Evolutionary conservation across 2,329 filamentous ascomycete species (phyloP), one percentile per base, ranked within the genome.

Genomic region (Diplodia scrobiculata): DNA sequence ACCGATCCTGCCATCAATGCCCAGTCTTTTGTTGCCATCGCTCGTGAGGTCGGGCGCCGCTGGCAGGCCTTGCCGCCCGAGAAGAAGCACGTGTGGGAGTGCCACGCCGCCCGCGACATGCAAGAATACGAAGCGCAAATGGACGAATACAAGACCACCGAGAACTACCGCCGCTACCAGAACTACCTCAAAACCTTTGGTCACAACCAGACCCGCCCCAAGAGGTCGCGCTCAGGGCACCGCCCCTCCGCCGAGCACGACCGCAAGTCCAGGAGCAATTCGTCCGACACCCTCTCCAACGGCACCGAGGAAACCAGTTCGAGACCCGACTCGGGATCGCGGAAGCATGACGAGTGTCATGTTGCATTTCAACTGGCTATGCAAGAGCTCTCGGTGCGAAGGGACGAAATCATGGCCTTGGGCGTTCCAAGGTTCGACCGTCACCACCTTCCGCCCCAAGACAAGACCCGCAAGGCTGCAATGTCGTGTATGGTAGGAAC

Each of bases 91-190:
- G 67, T 72, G 0, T 78, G 76, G 76, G 77, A 79, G 54, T 73
- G 73, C 65, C 72, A 76, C 45, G 76, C 77, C 6, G 76, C 77
- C 14, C 71, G 72, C 27, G 73, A 75, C 32, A 74, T 77, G 73
- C 75, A 78, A 58, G 75, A 76, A 66, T 78, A 74, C 21, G 76
- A 78, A 63, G 70, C 71, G 4, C 73, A 75, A 41, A 77, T 79
- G 75, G 77, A 79, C 62, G 72, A 75, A 55, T 79, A 79, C 68
- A 77, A 76, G 65, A 76, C 73, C 41, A 79, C 75, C 0, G 74
- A 77, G 17, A 72, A 69, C 34, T 78, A 75, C 72, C 73, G 73
- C 52, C 74, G 72, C 58, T 75, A 79, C 45, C 76, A 78, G 54
- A 63, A 63, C 21, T 79, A 78, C 48, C 68, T 79, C 58, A 71